Percentiles rank a stretch among this genome's conserved stretches.
phyloP scores from a whole-genome alignment of 1,284 basidiomycete genomes.

The Apiotrichum sp. region DNA sequence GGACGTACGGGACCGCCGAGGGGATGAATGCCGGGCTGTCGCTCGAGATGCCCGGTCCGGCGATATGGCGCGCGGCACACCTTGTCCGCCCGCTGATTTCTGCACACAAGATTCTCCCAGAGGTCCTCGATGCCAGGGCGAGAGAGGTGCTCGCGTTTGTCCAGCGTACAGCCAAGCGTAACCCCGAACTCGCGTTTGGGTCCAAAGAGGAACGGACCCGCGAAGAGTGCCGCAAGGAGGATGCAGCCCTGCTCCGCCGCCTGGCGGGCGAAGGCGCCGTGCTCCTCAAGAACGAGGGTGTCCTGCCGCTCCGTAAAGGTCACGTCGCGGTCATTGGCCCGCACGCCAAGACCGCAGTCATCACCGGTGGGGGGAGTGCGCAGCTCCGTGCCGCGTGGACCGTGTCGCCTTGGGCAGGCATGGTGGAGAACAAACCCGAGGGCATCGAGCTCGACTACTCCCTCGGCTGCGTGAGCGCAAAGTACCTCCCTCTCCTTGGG shows the following conservation, averaged over 20 bases:
- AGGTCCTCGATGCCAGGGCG: slow-evolving; percentile 21
- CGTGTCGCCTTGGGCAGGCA: slow-evolving; percentile 54
- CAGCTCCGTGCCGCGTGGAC: slow-evolving; percentile 51
- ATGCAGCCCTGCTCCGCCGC: slow-evolving; percentile 25
- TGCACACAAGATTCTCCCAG: slow-evolving; percentile 53
- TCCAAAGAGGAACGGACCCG: slow-evolving; percentile 23
- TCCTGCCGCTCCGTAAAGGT: slow-evolving; percentile 27
- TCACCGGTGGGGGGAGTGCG: slow-evolving; percentile 56
- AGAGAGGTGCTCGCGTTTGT: slow-evolving; percentile 42
- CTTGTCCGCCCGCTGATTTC: slow-evolving; percentile 56
- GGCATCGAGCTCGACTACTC: slow-evolving; percentile 49
- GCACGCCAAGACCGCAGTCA: slow-evolving; percentile 54
- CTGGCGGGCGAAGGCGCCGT: slow-evolving; percentile 55
- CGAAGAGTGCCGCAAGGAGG: slow-evolving; percentile 11
- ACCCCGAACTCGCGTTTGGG: slow-evolving; percentile 28
- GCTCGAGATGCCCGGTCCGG: slow-evolving; percentile 35
- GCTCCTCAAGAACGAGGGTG: slow-evolving; percentile 47
- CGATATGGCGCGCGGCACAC: slow-evolving; percentile 20
- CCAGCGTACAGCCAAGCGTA: slow-evolving; percentile 22
- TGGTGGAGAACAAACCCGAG: slow-evolving; percentile 48
- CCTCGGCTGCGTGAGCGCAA: slow-evolving; percentile 20
- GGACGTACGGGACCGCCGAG: slow-evolving; percentile 60
- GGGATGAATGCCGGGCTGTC: slow-evolving; percentile 66
- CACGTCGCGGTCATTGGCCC: slow-evolving; percentile 56
- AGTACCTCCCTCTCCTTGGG: slow-evolving; percentile 23